Conservation (phyloP, 106 monocot species). For the Alisma plantagoaquatica region DNA sequence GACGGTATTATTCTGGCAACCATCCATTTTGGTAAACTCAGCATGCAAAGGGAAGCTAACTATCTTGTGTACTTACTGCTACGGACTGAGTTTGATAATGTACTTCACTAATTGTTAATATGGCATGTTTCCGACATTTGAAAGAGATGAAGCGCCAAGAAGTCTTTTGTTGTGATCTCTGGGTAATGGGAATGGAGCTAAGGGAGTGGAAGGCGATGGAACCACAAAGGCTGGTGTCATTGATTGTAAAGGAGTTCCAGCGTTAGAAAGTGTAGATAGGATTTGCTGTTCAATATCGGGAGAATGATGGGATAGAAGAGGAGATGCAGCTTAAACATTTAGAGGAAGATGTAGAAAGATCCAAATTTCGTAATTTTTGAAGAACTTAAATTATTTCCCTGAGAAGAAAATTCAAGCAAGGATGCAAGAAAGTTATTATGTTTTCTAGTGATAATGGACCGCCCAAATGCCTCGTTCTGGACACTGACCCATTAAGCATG, state of each 20-base stretch:
- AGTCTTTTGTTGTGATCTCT: slow-evolving; percentile 60
- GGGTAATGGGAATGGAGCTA: slow-evolving; percentile 63
- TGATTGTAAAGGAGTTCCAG: slow-evolving; percentile 62
- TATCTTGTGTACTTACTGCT: slow-evolving; percentile 41
- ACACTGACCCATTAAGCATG: slow-evolving; percentile 39
- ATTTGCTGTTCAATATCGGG: slow-evolving; percentile 79
- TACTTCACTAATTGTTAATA: slow-evolving; percentile 10
- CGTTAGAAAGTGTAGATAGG: slow-evolving; percentile 51
- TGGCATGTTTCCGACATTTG: slow-evolving; percentile 24
- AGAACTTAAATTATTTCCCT: slow-evolving; percentile 37
- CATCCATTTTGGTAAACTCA: slow-evolving; percentile 50
- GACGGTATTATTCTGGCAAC: slow-evolving; percentile 29
- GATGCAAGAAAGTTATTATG: slow-evolving; percentile 24
- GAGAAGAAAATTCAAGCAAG: slow-evolving; percentile 26
- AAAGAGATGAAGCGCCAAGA: slow-evolving; percentile 28
- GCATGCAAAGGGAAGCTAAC: slow-evolving; percentile 89
- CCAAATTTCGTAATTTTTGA: slow-evolving; percentile 36
- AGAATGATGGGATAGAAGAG: slow-evolving; percentile 90
- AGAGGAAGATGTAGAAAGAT: slow-evolving; percentile 32
- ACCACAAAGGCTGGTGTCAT: slow-evolving; percentile 53
- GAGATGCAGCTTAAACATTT: slow-evolving; percentile 63
- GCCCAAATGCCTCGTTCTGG: slow-evolving; percentile 29
- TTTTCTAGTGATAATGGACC: slow-evolving; percentile 29
- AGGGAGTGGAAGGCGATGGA: slow-evolving; percentile 75
- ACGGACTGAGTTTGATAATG: slow-evolving; percentile 13